These are phyloP conservation scores for Exophiala lecanii-corni DNA, from an alignment of 2,329 filamentous ascomycete species.

Conservation along the genomic window DNA sequence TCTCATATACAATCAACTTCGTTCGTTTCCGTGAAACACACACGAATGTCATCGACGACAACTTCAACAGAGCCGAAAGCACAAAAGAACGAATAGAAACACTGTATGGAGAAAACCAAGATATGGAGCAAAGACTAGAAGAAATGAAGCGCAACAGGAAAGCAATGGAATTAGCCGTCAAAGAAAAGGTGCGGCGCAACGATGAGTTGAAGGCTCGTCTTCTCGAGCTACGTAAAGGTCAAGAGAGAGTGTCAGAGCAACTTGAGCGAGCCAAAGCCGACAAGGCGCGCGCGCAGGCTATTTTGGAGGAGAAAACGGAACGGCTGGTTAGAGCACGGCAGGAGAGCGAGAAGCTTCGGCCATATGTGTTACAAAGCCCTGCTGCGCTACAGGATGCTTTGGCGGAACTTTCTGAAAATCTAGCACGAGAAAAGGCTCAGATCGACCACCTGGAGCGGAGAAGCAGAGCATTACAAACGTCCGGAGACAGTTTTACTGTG, in stretches of 20 bases:
- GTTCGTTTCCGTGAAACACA: conserved; percentile 94
- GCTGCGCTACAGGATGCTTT: conserved; percentile 76
- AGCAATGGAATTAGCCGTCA: conserved; percentile 74
- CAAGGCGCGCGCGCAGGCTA: conserved; percentile 68
- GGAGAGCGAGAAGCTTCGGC: conserved; percentile 82
- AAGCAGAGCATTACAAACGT: conserved; percentile 85
- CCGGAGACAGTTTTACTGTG: conserved; percentile 79
- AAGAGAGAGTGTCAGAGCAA: conserved; percentile 76
- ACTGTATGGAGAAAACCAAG: conserved; percentile 79
- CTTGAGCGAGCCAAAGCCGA: conserved; percentile 78
- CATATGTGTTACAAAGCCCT: conserved; percentile 87
- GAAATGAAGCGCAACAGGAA: conserved; percentile 77
- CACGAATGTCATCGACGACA: conserved; percentile 80
- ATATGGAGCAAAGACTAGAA: conserved; percentile 72
- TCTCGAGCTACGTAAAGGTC: conserved; percentile 72
- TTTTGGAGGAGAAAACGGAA: conserved; percentile 48
- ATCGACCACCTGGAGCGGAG: conserved; percentile 85
- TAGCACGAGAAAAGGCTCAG: conserved; percentile 72
- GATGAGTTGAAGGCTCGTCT: conserved; percentile 80
- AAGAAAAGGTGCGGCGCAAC: conserved; percentile 79
- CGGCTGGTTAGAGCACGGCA: conserved; percentile 63
- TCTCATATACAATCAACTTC: conserved; percentile 98
- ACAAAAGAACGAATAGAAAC: conserved; percentile 85
- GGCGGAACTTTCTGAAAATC: conserved; percentile 72
- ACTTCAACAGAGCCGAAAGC: conserved; percentile 85